phyloP scores from a whole-genome alignment of 169 alveolate genomes.

The Cryptosporidium ubiquitum region DNA sequence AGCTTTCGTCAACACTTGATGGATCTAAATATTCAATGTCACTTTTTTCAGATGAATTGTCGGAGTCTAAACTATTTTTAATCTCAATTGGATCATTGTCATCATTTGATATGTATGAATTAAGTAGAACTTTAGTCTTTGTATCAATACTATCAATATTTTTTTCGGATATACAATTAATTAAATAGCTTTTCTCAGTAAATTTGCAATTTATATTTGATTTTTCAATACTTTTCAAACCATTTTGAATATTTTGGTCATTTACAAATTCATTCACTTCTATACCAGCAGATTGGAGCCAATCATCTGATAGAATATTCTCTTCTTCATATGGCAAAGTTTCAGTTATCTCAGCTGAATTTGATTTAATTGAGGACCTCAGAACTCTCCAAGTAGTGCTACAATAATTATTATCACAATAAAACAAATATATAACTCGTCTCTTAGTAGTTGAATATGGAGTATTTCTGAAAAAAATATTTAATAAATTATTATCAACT shows the following conservation, averaged over 20 bases:
- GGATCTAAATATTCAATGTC: slow-evolving; percentile 36
- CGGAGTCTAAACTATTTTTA: neutral
- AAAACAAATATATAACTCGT: slow-evolving; percentile 32
- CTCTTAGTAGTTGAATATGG: slow-evolving; percentile 13
- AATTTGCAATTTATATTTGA: neutral
- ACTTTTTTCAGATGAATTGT: slow-evolving; percentile 30
- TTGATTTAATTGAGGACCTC: slow-evolving; percentile 16
- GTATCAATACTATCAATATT: neutral
- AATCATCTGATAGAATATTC: slow-evolving; percentile 2
- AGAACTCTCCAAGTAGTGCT: neutral
- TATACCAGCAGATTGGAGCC: slow-evolving; percentile 49
- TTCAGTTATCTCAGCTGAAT: neutral
- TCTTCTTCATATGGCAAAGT: neutral
- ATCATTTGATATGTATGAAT: neutral
- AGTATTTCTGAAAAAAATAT: slow-evolving; percentile 9
- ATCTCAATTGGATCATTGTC: neutral
- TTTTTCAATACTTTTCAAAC: neutral
- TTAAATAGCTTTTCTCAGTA: slow-evolving; percentile 12
- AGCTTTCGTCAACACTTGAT: slow-evolving; percentile 12
- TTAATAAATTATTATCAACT: neutral
- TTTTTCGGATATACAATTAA: neutral
- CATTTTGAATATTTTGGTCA: neutral
- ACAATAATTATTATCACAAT: slow-evolving; percentile 18
- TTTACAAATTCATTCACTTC: neutral
- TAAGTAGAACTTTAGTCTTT: neutral